Conservation (phyloP, 75 land plant genomes). For the Pinus albicaulis region DNA sequence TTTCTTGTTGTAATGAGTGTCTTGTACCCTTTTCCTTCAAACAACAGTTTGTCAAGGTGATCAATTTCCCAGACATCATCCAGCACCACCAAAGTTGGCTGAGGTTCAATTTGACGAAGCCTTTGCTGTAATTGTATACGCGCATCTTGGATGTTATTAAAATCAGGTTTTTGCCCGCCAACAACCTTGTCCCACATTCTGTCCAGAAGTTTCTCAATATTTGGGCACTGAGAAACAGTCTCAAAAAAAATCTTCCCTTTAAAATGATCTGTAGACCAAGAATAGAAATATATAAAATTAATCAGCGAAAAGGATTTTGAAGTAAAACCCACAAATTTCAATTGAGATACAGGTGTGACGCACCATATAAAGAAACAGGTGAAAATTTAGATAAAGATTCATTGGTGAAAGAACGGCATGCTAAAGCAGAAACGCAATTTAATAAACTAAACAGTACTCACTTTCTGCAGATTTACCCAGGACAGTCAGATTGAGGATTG, state of each 20-base stretch:
- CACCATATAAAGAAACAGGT: no score
- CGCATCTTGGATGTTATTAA: conserved; percentile 1
- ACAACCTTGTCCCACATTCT: conserved; percentile 28
- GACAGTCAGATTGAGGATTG: no score
- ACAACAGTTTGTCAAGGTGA: conserved; percentile 39
- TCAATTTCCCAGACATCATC: conserved; percentile 58
- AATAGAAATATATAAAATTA: not conserved
- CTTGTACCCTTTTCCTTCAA: conserved; percentile 36
- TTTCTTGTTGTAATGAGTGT: conserved; percentile 42
- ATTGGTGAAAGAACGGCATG: no score
- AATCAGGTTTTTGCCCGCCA: not conserved
- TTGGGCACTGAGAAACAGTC: conserved; percentile 63
- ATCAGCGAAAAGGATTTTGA: no score
- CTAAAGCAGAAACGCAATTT: no score
- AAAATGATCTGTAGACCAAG: conserved; percentile 29
- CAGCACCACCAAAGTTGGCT: conserved; percentile 31
- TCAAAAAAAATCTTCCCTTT: conserved; percentile 38
- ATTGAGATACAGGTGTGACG: no score
- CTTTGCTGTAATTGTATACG: not conserved
- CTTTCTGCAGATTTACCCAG: no score
- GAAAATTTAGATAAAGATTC: no score
- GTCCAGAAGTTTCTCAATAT: conserved; percentile 5
- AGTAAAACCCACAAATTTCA: no score
- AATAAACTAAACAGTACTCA: no score
- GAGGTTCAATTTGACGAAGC: not conserved